Conservation (phyloP, 331 rosid species). For the Malus hybrid region DNA sequence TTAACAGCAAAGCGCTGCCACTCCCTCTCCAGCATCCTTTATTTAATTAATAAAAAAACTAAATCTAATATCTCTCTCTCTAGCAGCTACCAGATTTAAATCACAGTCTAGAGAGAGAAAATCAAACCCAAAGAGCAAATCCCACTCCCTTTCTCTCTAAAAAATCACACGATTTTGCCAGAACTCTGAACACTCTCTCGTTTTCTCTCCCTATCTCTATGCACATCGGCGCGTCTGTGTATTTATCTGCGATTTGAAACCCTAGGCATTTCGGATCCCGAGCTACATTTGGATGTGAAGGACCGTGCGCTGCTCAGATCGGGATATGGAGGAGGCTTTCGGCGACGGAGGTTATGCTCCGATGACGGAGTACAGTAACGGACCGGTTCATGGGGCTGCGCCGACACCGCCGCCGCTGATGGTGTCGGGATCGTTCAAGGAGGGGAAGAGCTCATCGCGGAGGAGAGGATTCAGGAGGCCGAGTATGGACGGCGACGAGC, state of each 20-base stretch:
- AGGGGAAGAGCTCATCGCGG: constrained; percentile 76
- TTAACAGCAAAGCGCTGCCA: constrained; percentile 22
- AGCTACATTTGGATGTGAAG: constrained; percentile 65
- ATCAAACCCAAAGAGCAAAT: background rate
- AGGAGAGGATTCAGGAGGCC: constrained; percentile 71
- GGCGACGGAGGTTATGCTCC: constrained; percentile 23
- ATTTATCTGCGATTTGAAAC: constrained; percentile 21
- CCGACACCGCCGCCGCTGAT: constrained; percentile 41
- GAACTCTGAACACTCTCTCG: background rate
- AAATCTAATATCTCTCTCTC: constrained; percentile 7
- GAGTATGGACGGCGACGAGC: constrained; percentile 92
- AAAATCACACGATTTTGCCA: background rate
- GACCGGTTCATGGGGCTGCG: constrained; percentile 26
- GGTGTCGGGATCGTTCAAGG: constrained; percentile 87
- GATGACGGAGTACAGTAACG: background rate
- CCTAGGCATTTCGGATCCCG: constrained; percentile 51
- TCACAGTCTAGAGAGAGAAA: constrained; percentile 29
- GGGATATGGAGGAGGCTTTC: constrained; percentile 26
- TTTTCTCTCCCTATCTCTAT: background rate
- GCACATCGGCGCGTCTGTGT: background rate
- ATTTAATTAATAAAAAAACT: constrained; percentile 1
- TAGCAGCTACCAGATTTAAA: constrained; percentile 16
- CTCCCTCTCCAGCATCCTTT: background rate
- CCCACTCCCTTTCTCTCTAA: background rate
- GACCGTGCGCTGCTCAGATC: constrained; percentile 47